phyloP scores from a whole-genome alignment of 2,329 filamentous ascomycete genomes.

The Microcera coccophila region DNA sequence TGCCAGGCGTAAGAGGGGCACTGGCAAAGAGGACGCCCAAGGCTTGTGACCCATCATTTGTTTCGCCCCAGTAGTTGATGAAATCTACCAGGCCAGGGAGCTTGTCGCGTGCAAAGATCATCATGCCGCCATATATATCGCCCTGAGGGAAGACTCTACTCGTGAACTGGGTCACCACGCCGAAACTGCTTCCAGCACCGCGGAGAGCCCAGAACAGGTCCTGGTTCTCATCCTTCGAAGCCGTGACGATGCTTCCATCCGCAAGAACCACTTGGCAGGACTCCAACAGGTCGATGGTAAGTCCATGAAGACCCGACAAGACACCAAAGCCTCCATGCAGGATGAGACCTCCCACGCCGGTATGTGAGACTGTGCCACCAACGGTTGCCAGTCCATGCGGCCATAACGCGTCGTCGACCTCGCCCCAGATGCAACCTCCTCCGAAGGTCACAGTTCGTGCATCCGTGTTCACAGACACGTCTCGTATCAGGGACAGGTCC shows the following conservation, averaged over 20 bases:
- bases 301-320: conserved; percentile 51
- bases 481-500: conserved; percentile 49
- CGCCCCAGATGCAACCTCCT: conserved; percentile 51
- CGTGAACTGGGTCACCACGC: conserved; percentile 40
- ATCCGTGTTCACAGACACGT: conserved; percentile 44
- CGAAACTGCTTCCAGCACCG: conserved; percentile 42
- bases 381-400: conserved; percentile 53
- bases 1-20: conserved; percentile 15
- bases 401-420: conserved; percentile 50
- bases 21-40: conserved; percentile 14
- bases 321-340: conserved; percentile 58
- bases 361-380: conserved; percentile 60
- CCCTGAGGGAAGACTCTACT: conserved; percentile 30
- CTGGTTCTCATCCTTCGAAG: conserved; percentile 40
- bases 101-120: conserved; percentile 25
- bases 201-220: conserved; percentile 42
- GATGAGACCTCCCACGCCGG: conserved; percentile 56
- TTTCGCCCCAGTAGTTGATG: conserved; percentile 26
- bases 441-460: conserved; percentile 45
- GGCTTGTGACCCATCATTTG: conserved; percentile 21
- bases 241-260: conserved; percentile 33
- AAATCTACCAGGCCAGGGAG: conserved; percentile 29
- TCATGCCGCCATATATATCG: conserved; percentile 29
- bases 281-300: conserved; percentile 42
- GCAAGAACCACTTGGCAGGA: conserved; percentile 39